Conservation (phyloP, 371 early-diverging fungal species). For the Globomyces sp. region DNA sequence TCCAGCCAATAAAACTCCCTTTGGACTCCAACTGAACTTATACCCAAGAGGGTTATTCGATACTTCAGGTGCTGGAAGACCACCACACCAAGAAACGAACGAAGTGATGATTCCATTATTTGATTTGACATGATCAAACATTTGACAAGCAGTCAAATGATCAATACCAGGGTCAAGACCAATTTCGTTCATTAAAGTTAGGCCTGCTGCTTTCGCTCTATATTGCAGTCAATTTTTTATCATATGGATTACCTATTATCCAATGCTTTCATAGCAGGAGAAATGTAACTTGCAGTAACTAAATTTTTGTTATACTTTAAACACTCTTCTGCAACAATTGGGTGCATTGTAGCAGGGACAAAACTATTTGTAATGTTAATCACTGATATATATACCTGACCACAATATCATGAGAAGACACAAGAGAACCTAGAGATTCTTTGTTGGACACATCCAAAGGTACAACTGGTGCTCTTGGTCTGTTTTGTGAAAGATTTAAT, state of each 20-base stretch:
- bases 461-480: conserved; percentile 47
- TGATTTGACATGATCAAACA: conserved; percentile 73
- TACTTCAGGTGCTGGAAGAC: conserved; percentile 97
- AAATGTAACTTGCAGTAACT: conserved; percentile 89
- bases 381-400: conserved; percentile 1
- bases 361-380: conserved; percentile 22
- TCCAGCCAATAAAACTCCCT: conserved; percentile 88
- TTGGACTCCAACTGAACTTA: conserved; percentile 98
- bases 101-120: conserved; percentile 53
- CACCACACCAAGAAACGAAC: conserved; percentile 97
- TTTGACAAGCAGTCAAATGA: conserved; percentile 83
- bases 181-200: conserved; percentile 89
- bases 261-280: conserved; percentile 79
- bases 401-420: conserved; percentile 14
- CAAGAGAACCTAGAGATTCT: conserved; percentile 28
- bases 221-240: no score
- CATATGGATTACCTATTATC: conserved; percentile 44
- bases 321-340: conserved; percentile 80
- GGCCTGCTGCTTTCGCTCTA: conserved; percentile 73
- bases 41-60: conserved; percentile 97
- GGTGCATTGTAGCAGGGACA: conserved; percentile 73
- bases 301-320: conserved; percentile 78
- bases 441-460: conserved; percentile 71
- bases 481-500: conserved; percentile 30
- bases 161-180: conserved; percentile 96